Conservation (phyloP, 2,329 filamentous ascomycete species). For the Talaromyces marneffei region DNA sequence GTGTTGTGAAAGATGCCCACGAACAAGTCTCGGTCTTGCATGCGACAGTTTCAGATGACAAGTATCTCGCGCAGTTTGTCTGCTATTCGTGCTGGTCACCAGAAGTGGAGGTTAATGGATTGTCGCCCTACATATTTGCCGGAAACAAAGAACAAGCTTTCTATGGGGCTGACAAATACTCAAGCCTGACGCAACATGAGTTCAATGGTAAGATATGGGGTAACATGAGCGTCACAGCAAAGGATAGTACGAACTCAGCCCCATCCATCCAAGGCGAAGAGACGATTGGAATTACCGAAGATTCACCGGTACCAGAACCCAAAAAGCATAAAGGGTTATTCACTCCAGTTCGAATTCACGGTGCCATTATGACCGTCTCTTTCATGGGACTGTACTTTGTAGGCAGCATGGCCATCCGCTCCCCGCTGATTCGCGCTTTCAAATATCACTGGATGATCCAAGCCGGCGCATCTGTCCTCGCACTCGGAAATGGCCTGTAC, state of each 20-base stretch:
- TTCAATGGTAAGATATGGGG: conserved; percentile 40
- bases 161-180: conserved; percentile 38
- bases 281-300: conserved; percentile 1
- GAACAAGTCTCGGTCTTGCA: conserved; percentile 36
- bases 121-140: conserved; percentile 50
- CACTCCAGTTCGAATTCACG: conserved; percentile 13
- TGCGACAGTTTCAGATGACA: conserved; percentile 42
- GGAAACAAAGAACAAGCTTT: conserved; percentile 44
- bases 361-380: conserved; percentile 15
- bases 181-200: conserved; percentile 48
- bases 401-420: conserved; percentile 13
- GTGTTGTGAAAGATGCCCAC: conserved; percentile 22
- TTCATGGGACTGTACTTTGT: conserved; percentile 16
- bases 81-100: conserved; percentile 50
- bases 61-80: conserved; percentile 44
- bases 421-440: conserved; percentile 12
- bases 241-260: not conserved
- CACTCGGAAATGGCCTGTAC: conserved; percentile 14
- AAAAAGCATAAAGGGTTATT: not conserved
- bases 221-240: conserved; percentile 5
- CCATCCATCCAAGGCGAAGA: conserved; percentile 11
- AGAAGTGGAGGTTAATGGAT: conserved; percentile 46
- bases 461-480: conserved; percentile 13
- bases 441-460: conserved; percentile 17
- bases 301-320: not conserved